These are phyloP conservation scores for Zea mays DNA, from an alignment of 176 grass and related monocot species.

Conservation along the genomic window DNA sequence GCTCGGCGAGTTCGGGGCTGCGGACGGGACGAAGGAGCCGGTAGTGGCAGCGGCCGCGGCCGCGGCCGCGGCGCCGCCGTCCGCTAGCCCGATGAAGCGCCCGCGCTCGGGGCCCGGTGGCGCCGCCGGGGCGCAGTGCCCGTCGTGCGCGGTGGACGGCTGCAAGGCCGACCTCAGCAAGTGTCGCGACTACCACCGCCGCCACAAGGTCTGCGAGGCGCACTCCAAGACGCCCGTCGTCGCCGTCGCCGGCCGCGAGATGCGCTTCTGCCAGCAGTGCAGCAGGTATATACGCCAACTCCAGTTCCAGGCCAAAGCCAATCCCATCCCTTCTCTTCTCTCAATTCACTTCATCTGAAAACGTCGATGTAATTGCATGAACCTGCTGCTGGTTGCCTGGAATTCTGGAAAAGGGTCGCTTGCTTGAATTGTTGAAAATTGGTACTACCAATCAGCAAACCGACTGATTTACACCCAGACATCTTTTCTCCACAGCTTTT, in stretches of 20 bases:
- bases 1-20: slow-evolving; percentile 50
- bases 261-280: slow-evolving; percentile 99
- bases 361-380: not conserved
- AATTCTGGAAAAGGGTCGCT: slow-evolving; percentile 1
- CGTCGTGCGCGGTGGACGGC: slow-evolving; percentile 78
- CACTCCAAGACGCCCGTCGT: slow-evolving; percentile 92
- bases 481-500: slow-evolving; percentile 6
- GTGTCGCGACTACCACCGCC: slow-evolving; percentile 93
- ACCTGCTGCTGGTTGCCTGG: not conserved
- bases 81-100: slow-evolving; percentile 46
- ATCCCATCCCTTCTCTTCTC: not conserved
- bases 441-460: not conserved
- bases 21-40: slow-evolving; percentile 31
- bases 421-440: slow-evolving; percentile 18
- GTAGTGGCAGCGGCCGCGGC: slow-evolving; percentile 3
- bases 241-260: slow-evolving; percentile 73
- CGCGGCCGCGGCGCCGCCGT: slow-evolving; percentile 16
- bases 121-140: slow-evolving; percentile 27
- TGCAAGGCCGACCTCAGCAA: slow-evolving; percentile 85
- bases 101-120: slow-evolving; percentile 27
- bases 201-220: slow-evolving; percentile 95
- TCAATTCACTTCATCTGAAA: slow-evolving; percentile 18
- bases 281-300: slow-evolving; percentile 64
- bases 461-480: slow-evolving; percentile 17
- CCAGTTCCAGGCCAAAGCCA: too few species aligned